These are phyloP conservation scores for Leishmania braziliensis DNA, from an alignment of 208 protist genomes.

Conservation along the genomic window DNA sequence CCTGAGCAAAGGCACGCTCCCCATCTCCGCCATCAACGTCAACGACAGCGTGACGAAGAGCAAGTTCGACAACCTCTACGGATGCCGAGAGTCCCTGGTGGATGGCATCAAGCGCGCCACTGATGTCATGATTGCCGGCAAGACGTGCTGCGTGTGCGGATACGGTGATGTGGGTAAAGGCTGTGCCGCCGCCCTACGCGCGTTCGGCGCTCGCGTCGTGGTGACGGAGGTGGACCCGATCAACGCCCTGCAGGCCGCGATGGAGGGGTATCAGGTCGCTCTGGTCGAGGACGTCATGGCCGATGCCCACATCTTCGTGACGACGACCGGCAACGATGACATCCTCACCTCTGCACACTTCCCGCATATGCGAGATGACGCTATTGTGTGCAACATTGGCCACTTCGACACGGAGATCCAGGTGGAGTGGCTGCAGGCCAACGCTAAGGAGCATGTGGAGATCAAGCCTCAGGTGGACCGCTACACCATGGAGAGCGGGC, in stretches of 20 bases:
- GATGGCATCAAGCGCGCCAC: conserved; percentile 99
- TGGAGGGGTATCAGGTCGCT: conserved; percentile 98
- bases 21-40: conserved; percentile 99
- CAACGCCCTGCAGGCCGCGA: conserved; percentile 99
- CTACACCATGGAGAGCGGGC: conserved; percentile 95
- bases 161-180: conserved; percentile 99
- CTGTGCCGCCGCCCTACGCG: conserved; percentile 96
- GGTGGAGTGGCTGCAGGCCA: conserved; percentile 93
- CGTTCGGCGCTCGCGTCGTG: conserved; percentile 96
- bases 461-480: conserved; percentile 99
- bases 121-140: conserved; percentile 99
- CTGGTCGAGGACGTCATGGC: conserved; percentile 94
- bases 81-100: conserved; percentile 98
- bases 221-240: conserved; percentile 99
- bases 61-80: conserved; percentile 99
- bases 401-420: conserved; percentile 99
- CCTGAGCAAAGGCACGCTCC: conserved; percentile 92
- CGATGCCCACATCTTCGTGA: conserved; percentile 97
- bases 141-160: conserved; percentile 97
- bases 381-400: conserved; percentile 99
- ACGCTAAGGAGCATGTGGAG: conserved; percentile 94
- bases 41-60: conserved; percentile 99
- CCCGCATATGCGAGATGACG: conserved; percentile 98
- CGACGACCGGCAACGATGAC: conserved; percentile 98
- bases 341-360: conserved; percentile 98